Evolutionary conservation across 2,329 filamentous ascomycete genomes (phyloP), one percentile per base, ranked within the genome.

Genomic region (Aureobasidium sp.): DNA sequence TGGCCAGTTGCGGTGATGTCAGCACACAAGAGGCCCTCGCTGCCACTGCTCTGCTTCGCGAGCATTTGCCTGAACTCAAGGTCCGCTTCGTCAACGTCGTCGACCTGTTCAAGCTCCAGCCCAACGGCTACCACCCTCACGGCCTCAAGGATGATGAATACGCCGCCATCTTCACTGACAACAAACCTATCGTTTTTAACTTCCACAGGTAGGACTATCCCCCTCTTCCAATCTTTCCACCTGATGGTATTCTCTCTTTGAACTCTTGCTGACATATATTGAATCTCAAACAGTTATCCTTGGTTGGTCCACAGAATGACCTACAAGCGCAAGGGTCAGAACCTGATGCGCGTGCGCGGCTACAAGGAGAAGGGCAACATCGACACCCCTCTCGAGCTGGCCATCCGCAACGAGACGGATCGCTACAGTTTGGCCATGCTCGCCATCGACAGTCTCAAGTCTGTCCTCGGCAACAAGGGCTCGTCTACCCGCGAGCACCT

Each of bases 331-430:
- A 86, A 85, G 1, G 88, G 87, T 5, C 84, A 82, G 72, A 72
- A 79, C 49, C 85, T 89, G 73, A 74, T 91, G 65, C 85, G 89
- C 68, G 89, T 92, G n/a, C 81, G 86, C 36, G 89, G 89, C 1
- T 92, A 91, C 78, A 86, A 83, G 70, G 88, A 92, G 78, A 91
- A 92, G 81, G 89, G 89, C 51, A 92, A 91, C 72, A 91, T 91
- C 67, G 87, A 92, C 71, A 91, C 89, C 0, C 89, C 88, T 1
- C 83, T 91, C 22, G 88, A 91, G 75, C 77, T 92, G 66, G 88
- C 88, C 31, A 89, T 91, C 70, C 81, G 88, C 64, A 92, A 92
- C 75, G 81, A 87, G 69, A 89, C 88, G 0, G 89, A 92, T 75
- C 82, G 89, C 31, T 92, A 88, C 76, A 89, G 85, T 67, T 76